Conservation (phyloP, 257 asterid species). For the Cordia subcordata region DNA sequence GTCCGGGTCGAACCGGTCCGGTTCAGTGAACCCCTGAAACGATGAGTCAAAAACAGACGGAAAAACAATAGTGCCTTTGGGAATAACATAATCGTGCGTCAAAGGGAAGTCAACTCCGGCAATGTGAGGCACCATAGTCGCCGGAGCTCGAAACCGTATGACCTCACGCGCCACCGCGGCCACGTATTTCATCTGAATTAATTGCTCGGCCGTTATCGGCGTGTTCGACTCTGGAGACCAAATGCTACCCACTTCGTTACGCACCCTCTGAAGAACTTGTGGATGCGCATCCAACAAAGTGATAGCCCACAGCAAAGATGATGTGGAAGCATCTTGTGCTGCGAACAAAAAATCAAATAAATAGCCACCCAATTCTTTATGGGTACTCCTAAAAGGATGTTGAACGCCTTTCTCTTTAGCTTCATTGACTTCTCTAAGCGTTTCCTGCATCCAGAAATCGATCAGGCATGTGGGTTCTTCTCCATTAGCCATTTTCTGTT, state of each 20-base stretch:
- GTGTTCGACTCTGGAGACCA: conserved; percentile 53
- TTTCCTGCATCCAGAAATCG: conserved; percentile 83
- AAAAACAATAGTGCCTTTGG: conserved; percentile 80
- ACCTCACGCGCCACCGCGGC: conserved; percentile 96
- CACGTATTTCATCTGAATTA: conserved; percentile 75
- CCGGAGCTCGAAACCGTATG: conserved; percentile 76
- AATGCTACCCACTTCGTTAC: conserved; percentile 43
- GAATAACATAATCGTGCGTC: conserved; percentile 56
- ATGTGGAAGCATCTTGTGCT: conserved; percentile 88
- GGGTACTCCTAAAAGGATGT: conserved; percentile 17
- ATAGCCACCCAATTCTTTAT: conserved; percentile 60
- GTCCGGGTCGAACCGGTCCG: conserved; percentile 83
- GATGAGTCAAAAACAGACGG: conserved; percentile 90
- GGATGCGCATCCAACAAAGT: conserved; percentile 63
- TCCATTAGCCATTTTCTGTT: conserved; percentile 46
- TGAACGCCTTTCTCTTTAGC: conserved; percentile 9
- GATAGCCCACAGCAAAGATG: conserved; percentile 78
- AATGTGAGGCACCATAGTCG: conserved; percentile 89
- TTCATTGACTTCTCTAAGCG: conserved; percentile 30
- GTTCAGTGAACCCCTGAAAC: conserved; percentile 76
- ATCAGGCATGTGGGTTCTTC: conserved; percentile 71
- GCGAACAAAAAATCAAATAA: conserved; percentile 87
- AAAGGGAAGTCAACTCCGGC: conserved; percentile 68
- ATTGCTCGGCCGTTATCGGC: conserved; percentile 45
- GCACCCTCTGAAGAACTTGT: conserved; percentile 41